Evolutionary conservation across 345 rosid genomes (phyloP).

Genomic region (Litchi chinensis): DNA sequence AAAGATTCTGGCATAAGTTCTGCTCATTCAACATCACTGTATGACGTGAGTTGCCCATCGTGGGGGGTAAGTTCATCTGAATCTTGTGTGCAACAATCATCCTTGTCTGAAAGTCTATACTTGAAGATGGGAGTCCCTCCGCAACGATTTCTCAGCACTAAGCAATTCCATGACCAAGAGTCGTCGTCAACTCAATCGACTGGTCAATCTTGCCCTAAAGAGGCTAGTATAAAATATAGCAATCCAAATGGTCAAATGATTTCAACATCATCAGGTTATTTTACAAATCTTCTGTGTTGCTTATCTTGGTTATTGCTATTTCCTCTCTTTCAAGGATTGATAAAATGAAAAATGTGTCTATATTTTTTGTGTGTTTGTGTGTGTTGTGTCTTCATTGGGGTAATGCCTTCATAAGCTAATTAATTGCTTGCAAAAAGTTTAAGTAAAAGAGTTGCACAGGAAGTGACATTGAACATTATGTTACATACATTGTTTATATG

Average conservation of each 20-base stretch:
- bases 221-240: constrained; percentile 51
- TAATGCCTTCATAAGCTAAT: background rate
- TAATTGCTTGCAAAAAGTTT: constrained; percentile 9
- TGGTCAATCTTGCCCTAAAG: constrained; percentile 65
- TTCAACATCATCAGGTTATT: constrained; percentile 38
- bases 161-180: constrained; percentile 69
- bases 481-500: background rate
- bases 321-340: background rate
- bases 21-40: constrained; percentile 28
- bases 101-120: constrained; percentile 45
- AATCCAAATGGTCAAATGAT: constrained; percentile 30
- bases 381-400: background rate
- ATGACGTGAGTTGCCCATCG: constrained; percentile 43
- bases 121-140: constrained; percentile 51
- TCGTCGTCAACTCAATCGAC: constrained; percentile 73
- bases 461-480: background rate
- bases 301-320: background rate
- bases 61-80: constrained; percentile 46
- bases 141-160: constrained; percentile 37
- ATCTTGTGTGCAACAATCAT: constrained; percentile 28
- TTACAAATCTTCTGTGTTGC: background rate
- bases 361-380: background rate
- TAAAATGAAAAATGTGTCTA: too few species aligned
- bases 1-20: constrained; percentile 38
- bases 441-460: background rate